Conservation (phyloP, 306 rosid genomes). For the Trifolium subterraneum region DNA sequence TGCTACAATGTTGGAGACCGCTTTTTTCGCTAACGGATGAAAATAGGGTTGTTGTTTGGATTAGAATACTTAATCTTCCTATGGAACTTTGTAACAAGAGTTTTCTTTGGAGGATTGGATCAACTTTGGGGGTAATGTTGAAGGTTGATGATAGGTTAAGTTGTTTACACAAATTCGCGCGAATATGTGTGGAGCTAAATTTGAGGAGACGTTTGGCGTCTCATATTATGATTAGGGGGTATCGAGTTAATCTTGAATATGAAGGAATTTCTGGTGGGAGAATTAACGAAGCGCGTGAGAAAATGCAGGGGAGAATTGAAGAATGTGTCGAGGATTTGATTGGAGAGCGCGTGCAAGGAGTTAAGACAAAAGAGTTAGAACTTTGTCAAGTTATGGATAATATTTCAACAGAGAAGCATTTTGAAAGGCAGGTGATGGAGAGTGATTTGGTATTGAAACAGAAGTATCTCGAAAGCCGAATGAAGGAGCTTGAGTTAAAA, state of each 20-base stretch:
- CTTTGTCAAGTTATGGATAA: background rate
- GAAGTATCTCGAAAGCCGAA: background rate
- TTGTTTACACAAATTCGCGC: background rate
- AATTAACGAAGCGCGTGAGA: background rate
- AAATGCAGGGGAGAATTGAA: background rate
- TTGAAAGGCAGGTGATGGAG: background rate
- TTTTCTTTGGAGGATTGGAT: background rate
- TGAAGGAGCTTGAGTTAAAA: conserved; percentile 20
- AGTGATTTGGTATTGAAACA: background rate
- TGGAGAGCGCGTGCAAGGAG: background rate
- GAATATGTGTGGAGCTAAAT: background rate
- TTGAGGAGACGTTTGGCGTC: background rate
- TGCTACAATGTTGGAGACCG: background rate
- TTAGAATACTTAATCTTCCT: background rate
- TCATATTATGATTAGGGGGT: no score
- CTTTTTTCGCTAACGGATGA: background rate
- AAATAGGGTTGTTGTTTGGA: background rate
- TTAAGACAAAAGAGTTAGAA: background rate
- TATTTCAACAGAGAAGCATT: background rate
- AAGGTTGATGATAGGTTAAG: background rate
- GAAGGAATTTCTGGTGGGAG: background rate
- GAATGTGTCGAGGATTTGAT: conserved; percentile 20
- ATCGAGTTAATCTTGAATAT: no score
- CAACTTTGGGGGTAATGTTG: background rate
- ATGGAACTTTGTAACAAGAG: background rate